A percentile compares a stretch with the other conserved stretches of the same genome.
These are phyloP conservation scores for Curvularia hawaiiensis DNA, from an alignment of 2,329 filamentous ascomycete genomes.

Conservation along the genomic window DNA sequence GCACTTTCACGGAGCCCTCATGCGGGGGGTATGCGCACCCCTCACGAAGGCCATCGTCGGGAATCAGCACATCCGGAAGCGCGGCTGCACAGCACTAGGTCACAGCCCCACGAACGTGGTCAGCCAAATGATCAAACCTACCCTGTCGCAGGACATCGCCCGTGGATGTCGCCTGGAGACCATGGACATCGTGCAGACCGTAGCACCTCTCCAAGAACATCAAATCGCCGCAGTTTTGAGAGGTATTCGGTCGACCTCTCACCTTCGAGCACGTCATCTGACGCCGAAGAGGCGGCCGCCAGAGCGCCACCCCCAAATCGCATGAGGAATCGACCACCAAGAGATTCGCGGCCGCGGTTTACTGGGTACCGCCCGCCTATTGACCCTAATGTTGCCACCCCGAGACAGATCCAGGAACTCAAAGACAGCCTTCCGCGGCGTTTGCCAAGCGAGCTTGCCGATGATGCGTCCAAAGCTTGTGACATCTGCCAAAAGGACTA, in stretches of 20 bases:
- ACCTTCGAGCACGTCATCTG: constrained; percentile 29
- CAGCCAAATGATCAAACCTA: constrained; percentile 16
- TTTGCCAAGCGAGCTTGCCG: constrained; percentile 33
- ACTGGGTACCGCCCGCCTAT: constrained; percentile 14
- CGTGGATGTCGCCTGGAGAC: constrained; percentile 12
- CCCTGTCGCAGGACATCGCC: constrained; percentile 20
- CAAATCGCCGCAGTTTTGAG: constrained; percentile 41
- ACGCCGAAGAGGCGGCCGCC: constrained; percentile 33
- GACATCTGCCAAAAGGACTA: constrained; percentile 48
- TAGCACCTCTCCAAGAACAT: constrained; percentile 35
- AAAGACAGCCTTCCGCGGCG: constrained; percentile 34
- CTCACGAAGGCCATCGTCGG: constrained; percentile 17
- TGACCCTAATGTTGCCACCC: constrained; percentile 33
- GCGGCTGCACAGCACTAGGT: constrained; percentile 11
- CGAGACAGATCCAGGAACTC: constrained; percentile 38
- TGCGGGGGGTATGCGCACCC: constrained; percentile 10
- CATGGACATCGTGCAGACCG: constrained; percentile 32
- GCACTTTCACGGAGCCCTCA: constrained; percentile 12
- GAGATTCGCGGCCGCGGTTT: constrained; percentile 25
- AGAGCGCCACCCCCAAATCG: constrained; percentile 28
- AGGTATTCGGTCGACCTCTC: constrained; percentile 36
- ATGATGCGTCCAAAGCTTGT: constrained; percentile 33
- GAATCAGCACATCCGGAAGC: constrained; percentile 11
- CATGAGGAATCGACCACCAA: constrained; percentile 19
- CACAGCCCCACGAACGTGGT: constrained; percentile 20